Evolutionary conservation across 805 yeast species (phyloP).

Genomic region (Yueomyces sinensis): DNA sequence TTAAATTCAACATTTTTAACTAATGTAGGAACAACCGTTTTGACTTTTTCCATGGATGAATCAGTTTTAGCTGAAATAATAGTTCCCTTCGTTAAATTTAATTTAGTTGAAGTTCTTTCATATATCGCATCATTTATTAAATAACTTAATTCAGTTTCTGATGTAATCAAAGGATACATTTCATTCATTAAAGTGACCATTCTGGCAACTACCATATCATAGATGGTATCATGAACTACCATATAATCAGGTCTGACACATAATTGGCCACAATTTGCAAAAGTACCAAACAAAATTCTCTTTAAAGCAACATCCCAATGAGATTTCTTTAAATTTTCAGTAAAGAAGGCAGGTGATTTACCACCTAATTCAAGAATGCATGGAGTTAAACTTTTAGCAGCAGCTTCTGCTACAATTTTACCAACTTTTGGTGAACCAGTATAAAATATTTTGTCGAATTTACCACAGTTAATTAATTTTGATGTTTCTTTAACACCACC

Average conservation of each 20-base stretch:
- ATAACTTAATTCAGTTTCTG: constrained; percentile 40
- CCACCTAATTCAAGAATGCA: constrained; percentile 80
- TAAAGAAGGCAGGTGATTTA: constrained; percentile 71
- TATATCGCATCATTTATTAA: constrained; percentile 44
- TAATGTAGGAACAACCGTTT: constrained; percentile 55
- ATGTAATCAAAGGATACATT: constrained; percentile 31
- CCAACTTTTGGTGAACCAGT: constrained; percentile 80
- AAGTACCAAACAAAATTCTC: constrained; percentile 68
- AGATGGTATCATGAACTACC: constrained; percentile 46
- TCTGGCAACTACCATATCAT: constrained; percentile 35
- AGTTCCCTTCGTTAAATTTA: constrained; percentile 39
- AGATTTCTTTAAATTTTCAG: constrained; percentile 33
- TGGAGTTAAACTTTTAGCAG: constrained; percentile 80
- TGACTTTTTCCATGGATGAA: constrained; percentile 16
- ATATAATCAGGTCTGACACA: constrained; percentile 85
- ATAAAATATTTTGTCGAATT: constrained; percentile 71
- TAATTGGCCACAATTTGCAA: constrained; percentile 76
- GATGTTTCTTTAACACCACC: constrained; percentile 63
- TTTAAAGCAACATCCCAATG: constrained; percentile 36
- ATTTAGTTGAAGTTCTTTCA: constrained; percentile 30
- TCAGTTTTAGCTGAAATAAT: constrained; percentile 3
- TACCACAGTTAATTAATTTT: constrained; percentile 38
- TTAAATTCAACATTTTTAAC: constrained; percentile 47
- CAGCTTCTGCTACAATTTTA: constrained; percentile 58
- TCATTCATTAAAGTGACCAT: constrained; percentile 28